These are phyloP conservation scores for Leccinum pachyderme DNA, from an alignment of 1,284 basidiomycete genomes.

Conservation along the genomic window DNA sequence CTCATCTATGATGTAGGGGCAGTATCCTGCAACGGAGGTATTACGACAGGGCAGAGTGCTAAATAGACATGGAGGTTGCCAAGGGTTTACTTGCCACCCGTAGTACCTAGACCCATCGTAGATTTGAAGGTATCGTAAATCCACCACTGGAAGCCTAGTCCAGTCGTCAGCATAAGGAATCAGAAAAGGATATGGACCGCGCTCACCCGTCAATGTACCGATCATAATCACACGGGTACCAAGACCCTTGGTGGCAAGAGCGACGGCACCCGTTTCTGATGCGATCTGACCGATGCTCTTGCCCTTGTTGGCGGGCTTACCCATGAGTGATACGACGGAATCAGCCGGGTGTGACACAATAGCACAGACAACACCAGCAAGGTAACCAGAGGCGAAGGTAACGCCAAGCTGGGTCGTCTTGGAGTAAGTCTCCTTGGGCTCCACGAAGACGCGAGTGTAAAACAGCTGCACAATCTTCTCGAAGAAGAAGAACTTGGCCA, in stretches of 20 bases:
- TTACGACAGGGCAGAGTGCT: conserved; percentile 11
- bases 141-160: conserved; percentile 79
- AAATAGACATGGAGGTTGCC: background rate
- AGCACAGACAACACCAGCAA: conserved; percentile 79
- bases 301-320: conserved; percentile 74
- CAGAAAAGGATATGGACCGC: background rate
- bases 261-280: conserved; percentile 58
- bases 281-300: conserved; percentile 67
- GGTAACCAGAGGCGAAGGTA: conserved; percentile 80
- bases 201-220: conserved; percentile 63
- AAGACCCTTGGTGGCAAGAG: conserved; percentile 74
- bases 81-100: conserved; percentile 69
- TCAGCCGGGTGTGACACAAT: conserved; percentile 82
- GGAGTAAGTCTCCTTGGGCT: conserved; percentile 68
- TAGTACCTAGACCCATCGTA: conserved; percentile 77
- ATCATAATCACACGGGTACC: conserved; percentile 80
- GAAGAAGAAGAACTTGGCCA: conserved; percentile 87
- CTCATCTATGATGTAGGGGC: conserved; percentile 8
- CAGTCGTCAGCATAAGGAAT: background rate
- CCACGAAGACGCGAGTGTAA: conserved; percentile 73
- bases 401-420: conserved; percentile 74
- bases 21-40: conserved; percentile 2
- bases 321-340: conserved; percentile 76
- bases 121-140: conserved; percentile 82
- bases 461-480: conserved; percentile 76